Percentiles rank a stretch among this genome's conserved stretches.
phyloP scores from a whole-genome alignment of 805 yeast genomes.

The Kuraishia ogatae region DNA sequence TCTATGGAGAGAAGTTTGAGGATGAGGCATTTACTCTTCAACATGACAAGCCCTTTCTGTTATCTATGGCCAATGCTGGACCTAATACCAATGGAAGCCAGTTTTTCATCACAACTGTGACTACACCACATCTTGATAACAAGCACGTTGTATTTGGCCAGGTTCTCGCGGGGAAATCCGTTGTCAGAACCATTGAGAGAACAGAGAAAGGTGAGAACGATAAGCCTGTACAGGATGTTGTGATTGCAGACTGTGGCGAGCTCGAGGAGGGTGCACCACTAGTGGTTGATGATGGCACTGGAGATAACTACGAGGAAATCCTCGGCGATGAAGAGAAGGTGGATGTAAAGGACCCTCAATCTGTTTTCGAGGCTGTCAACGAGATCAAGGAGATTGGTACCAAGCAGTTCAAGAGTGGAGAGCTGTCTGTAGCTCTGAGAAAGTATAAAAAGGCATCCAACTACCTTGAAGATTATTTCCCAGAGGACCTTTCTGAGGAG shows the following conservation, averaged over 20 bases:
- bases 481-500: conserved; percentile 54
- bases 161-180: conserved; percentile 72
- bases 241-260: conserved; percentile 73
- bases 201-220: conserved; percentile 57
- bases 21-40: conserved; percentile 77
- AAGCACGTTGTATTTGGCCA: conserved; percentile 96
- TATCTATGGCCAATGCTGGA: conserved; percentile 97
- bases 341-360: conserved; percentile 48
- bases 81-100: conserved; percentile 95
- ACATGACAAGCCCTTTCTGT: conserved; percentile 79
- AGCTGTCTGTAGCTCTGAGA: conserved; percentile 43
- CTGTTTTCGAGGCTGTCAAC: conserved; percentile 59
- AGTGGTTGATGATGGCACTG: conserved; percentile 66
- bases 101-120: conserved; percentile 86
- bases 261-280: conserved; percentile 48
- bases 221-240: conserved; percentile 62
- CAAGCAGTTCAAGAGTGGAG: conserved; percentile 56
- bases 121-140: conserved; percentile 91
- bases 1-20: conserved; percentile 79
- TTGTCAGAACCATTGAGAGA: conserved; percentile 73
- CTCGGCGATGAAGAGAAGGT: conserved; percentile 67
- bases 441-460: conserved; percentile 70
- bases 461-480: conserved; percentile 66
- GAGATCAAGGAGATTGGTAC: conserved; percentile 75
- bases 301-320: conserved; percentile 72